Percentiles rank a stretch among this genome's conserved stretches.
Conservation (phyloP, 768 basidiomycete genomes). For the Serendipita sp. region DNA sequence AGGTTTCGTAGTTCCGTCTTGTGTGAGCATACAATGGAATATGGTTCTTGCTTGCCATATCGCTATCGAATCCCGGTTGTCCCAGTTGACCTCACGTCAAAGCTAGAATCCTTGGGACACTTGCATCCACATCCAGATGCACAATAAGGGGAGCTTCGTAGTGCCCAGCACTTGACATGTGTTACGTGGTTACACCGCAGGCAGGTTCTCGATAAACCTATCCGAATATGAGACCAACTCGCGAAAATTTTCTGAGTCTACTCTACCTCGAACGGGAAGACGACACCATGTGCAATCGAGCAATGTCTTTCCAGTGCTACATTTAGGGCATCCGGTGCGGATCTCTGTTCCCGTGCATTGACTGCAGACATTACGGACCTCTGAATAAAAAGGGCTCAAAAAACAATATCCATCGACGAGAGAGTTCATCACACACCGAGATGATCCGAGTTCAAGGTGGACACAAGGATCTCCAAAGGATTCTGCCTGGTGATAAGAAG, state of each 20-base stretch:
- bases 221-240: background rate
- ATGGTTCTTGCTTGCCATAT: no score
- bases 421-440: background rate
- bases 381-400: no score
- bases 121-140: background rate
- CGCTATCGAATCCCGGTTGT: no score
- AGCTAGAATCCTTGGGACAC: background rate
- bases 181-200: background rate
- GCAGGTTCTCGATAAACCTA: slow-evolving; percentile 5
- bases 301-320: background rate
- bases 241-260: background rate
- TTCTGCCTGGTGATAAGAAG: background rate
- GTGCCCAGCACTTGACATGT: background rate
- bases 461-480: background rate
- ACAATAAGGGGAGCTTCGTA: background rate
- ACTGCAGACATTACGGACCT: background rate
- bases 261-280: background rate
- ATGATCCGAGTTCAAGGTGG: background rate
- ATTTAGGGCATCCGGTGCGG: background rate
- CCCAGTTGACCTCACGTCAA: background rate
- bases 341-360: background rate
- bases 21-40: no score
- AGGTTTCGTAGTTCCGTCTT: no score
- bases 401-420: background rate
- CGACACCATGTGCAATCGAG: background rate